Evolutionary conservation across 805 yeast species (phyloP), one percentile per base, ranked within the genome.

Genomic region (Torulaspora gathmanii): DNA sequence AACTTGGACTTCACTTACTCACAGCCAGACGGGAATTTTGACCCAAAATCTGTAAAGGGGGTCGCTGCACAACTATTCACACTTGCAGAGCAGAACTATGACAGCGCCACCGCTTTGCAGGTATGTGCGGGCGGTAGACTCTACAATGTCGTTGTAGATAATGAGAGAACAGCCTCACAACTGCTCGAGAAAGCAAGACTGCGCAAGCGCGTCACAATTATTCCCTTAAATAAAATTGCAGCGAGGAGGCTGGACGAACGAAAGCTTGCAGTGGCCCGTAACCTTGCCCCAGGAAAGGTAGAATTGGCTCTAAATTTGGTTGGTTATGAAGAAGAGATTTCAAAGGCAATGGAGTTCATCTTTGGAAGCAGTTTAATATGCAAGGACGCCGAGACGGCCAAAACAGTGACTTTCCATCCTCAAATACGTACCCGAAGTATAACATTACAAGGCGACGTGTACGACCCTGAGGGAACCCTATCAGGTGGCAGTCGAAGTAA

Each of bases 401-500:
- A 90, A 54, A 72, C 74, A 38, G 84, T 93, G n/a, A 87, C 97
- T 0, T 88, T 89, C 62, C 81, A 90, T 61, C 93, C 91, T 0
- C 75, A 79, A 44, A 80, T 91, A 12, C 74, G 87, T 51, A 74
- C 90, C 0, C 80, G 89, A 56, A 82, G 95, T 25, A 88, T 95
- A 12, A 93, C 99, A 0, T 63, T 86, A 27, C 90, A 89, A 43
- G 99, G 99, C 41, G 99, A 93, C 63, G 77, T 83, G 9, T 93
- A 90, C 66, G 99, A 93, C 61, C 99, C 99, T 0, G 88, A 84
- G 53, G 99, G 99, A 12, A 86, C 95, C 6, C 70, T 93, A 22
- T 86, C 96, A 1, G 99, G 99, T 38, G 98, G 98, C n/a, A 82
- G 95, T 16, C 74, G 91, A 54, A 80, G 73, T 51, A 70, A 71